Conservation (phyloP, 2,329 filamentous ascomycete genomes). For the Aspergillus pseudoglaucus region DNA sequence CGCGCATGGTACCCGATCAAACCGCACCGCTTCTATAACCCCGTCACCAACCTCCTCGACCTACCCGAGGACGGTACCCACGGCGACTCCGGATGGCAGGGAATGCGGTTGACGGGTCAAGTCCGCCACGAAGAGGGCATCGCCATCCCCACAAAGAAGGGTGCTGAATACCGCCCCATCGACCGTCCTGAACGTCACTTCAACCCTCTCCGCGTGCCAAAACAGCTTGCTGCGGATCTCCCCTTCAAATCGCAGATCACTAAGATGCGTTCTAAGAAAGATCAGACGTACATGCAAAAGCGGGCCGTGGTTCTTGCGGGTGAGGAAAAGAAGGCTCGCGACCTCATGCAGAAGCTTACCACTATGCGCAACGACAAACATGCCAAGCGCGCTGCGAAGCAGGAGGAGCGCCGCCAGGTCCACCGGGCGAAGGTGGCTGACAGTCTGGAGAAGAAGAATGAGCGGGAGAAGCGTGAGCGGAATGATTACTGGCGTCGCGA, state of each 20-base stretch:
- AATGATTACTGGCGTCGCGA: conserved; percentile 91
- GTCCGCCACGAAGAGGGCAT: conserved; percentile 72
- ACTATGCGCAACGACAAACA: conserved; percentile 86
- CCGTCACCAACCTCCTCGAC: conserved; percentile 84
- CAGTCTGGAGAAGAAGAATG: conserved; percentile 75
- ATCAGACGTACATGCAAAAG: conserved; percentile 87
- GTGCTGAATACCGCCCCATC: conserved; percentile 72
- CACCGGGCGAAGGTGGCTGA: conserved; percentile 80
- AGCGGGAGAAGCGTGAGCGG: conserved; percentile 81
- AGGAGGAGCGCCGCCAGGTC: conserved; percentile 75
- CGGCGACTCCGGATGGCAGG: conserved; percentile 58
- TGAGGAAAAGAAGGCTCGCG: conserved; percentile 83
- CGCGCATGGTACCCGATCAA: conserved; percentile 95
- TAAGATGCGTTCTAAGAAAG: conserved; percentile 70
- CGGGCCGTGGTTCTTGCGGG: conserved; percentile 78
- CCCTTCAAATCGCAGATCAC: conserved; percentile 91
- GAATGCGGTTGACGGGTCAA: conserved; percentile 90
- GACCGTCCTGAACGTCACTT: conserved; percentile 62
- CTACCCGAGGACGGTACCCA: conserved; percentile 26
- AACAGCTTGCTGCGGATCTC: conserved; percentile 62
- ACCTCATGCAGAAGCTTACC: conserved; percentile 87
- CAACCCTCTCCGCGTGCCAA: conserved; percentile 54
- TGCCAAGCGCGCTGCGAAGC: conserved; percentile 73
- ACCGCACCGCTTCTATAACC: conserved; percentile 94
- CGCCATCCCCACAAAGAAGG: conserved; percentile 69